A percentile compares a stretch with the other conserved stretches of the same genome.
Evolutionary conservation across 768 basidiomycete species (phyloP).

Genomic region (Ramaria sp.): DNA sequence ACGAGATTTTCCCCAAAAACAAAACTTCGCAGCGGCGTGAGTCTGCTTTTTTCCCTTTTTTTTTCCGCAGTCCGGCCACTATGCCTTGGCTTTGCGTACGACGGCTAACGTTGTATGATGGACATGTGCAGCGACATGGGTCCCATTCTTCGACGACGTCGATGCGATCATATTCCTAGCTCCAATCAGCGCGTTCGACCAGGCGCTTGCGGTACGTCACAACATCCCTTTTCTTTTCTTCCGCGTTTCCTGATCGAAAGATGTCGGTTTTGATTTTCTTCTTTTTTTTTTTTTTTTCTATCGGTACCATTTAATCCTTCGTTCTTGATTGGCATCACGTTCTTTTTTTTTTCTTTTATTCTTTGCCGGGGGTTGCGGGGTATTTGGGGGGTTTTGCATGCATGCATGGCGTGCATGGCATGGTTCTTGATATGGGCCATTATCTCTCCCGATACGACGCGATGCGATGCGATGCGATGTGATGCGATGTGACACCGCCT

Average conservation of each 20-base stretch:
- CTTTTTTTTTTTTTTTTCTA: neutral
- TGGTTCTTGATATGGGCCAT: no score
- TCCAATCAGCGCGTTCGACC: conserved; percentile 49
- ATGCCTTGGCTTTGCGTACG: neutral
- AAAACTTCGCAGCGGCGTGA: neutral
- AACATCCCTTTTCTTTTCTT: neutral
- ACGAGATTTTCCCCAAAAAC: no score
- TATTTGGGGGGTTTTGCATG: no score
- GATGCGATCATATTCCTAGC: conserved; percentile 48
- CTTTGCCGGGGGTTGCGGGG: no score
- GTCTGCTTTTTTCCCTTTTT: no score
- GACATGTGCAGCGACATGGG: conserved; percentile 23
- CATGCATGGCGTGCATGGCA: no score
- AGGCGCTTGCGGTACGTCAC: conserved; percentile 25
- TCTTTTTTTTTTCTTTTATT: no score
- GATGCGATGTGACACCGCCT: no score
- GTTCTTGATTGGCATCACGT: no score
- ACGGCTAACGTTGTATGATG: neutral
- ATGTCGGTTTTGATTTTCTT: neutral
- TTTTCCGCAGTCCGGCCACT: neutral
- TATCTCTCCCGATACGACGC: no score
- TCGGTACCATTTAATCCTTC: no score
- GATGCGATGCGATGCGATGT: no score
- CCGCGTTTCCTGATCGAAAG: neutral
- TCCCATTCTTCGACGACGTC: conserved; percentile 42